A percentile compares a stretch with the other conserved stretches of the same genome.
Evolutionary conservation across 2,329 filamentous ascomycete species (phyloP).

Genomic region (Epichloe typhina): DNA sequence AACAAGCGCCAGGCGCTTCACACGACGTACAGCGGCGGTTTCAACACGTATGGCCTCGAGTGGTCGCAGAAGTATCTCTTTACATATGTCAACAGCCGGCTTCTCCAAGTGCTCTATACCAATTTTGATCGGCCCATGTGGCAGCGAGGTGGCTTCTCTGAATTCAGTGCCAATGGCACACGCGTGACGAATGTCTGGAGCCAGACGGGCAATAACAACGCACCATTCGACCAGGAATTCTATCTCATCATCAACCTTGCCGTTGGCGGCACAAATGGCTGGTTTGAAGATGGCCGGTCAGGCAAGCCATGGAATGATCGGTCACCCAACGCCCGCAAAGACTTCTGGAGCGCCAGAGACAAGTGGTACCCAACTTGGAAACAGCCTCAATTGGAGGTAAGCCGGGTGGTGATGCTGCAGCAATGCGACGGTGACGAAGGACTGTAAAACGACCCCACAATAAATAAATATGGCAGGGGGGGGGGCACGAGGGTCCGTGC

Average conservation of each 20-base stretch:
- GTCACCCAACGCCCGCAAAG: conserved; percentile 51
- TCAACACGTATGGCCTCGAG: conserved; percentile 70
- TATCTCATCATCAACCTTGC: conserved; percentile 66
- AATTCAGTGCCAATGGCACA: conserved; percentile 51
- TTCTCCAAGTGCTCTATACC: conserved; percentile 69
- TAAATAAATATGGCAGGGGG: not conserved
- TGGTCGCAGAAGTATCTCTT: conserved; percentile 85
- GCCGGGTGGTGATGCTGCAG: conserved; percentile 57
- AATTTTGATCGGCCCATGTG: conserved; percentile 59
- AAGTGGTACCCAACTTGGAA: conserved; percentile 62
- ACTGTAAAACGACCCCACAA: conserved; percentile 18
- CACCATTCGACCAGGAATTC: conserved; percentile 65
- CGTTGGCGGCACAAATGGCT: conserved; percentile 68
- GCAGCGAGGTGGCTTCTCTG: conserved; percentile 52
- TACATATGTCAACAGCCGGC: conserved; percentile 69
- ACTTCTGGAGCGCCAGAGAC: conserved; percentile 61
- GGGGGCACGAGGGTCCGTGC: no score
- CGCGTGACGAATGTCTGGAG: conserved; percentile 51
- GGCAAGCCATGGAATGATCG: conserved; percentile 71
- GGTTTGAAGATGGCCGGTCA: conserved; percentile 61
- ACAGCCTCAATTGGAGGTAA: conserved; percentile 53
- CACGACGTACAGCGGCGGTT: conserved; percentile 54
- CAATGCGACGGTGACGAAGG: conserved; percentile 51
- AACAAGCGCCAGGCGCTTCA: conserved; percentile 63
- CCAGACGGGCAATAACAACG: conserved; percentile 43